Evolutionary conservation across 78 protist species (phyloP).

Genomic region (Mantamonas sphyraenae): DNA sequence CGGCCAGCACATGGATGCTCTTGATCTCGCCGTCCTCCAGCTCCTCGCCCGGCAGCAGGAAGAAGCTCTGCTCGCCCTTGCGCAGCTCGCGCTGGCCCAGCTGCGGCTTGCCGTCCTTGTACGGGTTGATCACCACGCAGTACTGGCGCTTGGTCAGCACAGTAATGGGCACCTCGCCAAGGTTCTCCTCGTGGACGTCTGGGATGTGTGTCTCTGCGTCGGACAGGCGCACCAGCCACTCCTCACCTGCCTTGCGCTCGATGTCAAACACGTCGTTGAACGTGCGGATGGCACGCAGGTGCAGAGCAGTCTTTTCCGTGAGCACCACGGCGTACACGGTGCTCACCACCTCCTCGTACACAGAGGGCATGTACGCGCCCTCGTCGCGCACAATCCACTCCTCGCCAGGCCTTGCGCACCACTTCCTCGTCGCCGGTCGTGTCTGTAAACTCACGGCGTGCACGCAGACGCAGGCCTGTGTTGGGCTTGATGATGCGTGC

Average conservation of each 20-base stretch:
- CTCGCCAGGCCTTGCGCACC: conserved; percentile 19
- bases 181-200: conserved; percentile 69
- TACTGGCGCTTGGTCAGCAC: conserved; percentile 74
- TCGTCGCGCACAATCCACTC: conserved; percentile 30
- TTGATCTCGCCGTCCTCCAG: conserved; percentile 55
- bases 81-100: conserved; percentile 68
- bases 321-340: conserved; percentile 47
- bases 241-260: conserved; percentile 67
- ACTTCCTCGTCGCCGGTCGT: conserved; percentile 82
- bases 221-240: conserved; percentile 69
- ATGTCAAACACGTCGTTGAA: conserved; percentile 47
- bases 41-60: conserved; percentile 77
- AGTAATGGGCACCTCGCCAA: conserved; percentile 52
- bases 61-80: conserved; percentile 70
- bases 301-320: conserved; percentile 73
- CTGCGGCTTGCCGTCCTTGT: conserved; percentile 35
- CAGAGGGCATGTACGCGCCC: conserved; percentile 56
- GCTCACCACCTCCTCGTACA: conserved; percentile 62
- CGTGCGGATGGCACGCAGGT: conserved; percentile 55
- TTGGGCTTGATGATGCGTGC: conserved; percentile 53
- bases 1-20: conserved; percentile 55
- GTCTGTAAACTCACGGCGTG: conserved; percentile 41
- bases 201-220: conserved; percentile 65
- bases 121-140: conserved; percentile 77
- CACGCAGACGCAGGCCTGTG: conserved; percentile 69